Evolutionary conservation across 495 filamentous ascomycete genomes (phyloP).

Genomic region (Wilcoxina mikolae): DNA sequence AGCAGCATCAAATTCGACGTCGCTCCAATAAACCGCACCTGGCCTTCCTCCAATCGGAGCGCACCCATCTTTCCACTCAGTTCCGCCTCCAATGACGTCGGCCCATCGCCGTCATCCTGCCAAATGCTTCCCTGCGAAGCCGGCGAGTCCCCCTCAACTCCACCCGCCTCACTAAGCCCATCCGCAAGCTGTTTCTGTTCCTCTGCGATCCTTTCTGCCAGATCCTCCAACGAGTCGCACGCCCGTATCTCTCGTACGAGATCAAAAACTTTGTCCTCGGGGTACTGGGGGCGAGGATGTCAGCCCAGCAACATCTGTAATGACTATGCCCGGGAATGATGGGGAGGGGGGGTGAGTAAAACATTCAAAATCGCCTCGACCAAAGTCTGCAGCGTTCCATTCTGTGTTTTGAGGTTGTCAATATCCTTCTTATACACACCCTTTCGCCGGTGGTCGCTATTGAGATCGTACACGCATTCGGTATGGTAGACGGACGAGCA

Average conservation of each 20-base stretch:
- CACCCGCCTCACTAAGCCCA: slow-evolving; percentile 18
- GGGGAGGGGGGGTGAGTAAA: not conserved
- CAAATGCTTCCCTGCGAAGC: not conserved
- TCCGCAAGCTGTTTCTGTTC: slow-evolving; percentile 5
- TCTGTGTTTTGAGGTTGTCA: slow-evolving; percentile 71
- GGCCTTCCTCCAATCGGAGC: slow-evolving; percentile 72
- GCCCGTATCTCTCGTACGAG: slow-evolving; percentile 77
- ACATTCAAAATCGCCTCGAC: slow-evolving; percentile 80
- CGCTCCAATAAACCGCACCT: slow-evolving; percentile 81
- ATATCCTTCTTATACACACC: slow-evolving; percentile 93
- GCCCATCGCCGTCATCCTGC: slow-evolving; percentile 29
- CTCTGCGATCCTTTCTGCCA: slow-evolving; percentile 46
- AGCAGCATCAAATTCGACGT: slow-evolving; percentile 88
- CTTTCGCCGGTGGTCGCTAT: slow-evolving; percentile 87
- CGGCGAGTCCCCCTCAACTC: slow-evolving; percentile 25
- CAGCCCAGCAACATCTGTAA: not conserved
- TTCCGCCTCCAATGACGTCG: slow-evolving; percentile 63
- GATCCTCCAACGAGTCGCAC: slow-evolving; percentile 79
- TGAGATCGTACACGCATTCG: slow-evolving; percentile 84
- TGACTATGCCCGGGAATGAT: not conserved
- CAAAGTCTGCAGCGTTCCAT: slow-evolving; percentile 77
- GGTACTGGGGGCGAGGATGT: slow-evolving; percentile 31
- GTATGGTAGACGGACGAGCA: slow-evolving; percentile 93
- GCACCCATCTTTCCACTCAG: slow-evolving; percentile 88
- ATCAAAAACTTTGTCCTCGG: slow-evolving; percentile 65